Evolutionary conservation across 495 filamentous ascomycete species (phyloP).

Genomic region (Aspergillus carlsbadensis): DNA sequence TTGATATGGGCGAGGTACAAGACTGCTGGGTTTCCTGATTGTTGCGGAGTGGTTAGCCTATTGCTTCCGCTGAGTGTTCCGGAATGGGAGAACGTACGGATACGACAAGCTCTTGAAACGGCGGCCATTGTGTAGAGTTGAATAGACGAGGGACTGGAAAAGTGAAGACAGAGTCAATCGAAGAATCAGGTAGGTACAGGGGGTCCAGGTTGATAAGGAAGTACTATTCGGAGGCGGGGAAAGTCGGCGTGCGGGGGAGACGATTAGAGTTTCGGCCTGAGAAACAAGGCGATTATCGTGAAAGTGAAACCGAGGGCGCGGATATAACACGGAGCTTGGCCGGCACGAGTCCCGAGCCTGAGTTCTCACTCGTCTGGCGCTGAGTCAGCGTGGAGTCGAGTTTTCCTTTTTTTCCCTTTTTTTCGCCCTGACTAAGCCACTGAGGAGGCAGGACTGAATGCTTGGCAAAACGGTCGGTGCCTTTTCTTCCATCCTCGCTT

Average conservation of each 20-base stretch:
- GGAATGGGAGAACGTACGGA: conserved; percentile 27
- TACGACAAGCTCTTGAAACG: conserved; percentile 31
- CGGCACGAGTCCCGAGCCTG: conserved; percentile 18
- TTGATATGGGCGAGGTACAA: conserved; percentile 50
- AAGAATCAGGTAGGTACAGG: too few species aligned
- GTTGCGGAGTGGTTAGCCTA: too few species aligned
- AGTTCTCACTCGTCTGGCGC: background rate
- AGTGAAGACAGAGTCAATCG: background rate
- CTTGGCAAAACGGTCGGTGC: conserved; percentile 18
- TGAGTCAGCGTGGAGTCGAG: background rate
- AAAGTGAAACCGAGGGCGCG: too few species aligned
- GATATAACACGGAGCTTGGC: background rate
- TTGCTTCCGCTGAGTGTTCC: too few species aligned
- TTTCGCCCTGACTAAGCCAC: conserved; percentile 6
- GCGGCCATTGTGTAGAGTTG: conserved; percentile 29
- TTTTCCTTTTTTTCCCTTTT: conserved; percentile 1
- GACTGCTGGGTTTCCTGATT: conserved; percentile 63
- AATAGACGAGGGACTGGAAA: background rate
- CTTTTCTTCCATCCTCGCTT: conserved; percentile 12
- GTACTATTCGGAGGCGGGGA: background rate
- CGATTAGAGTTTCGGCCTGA: background rate
- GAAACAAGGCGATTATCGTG: background rate
- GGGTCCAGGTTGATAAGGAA: background rate
- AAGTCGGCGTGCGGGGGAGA: conserved; percentile 7
- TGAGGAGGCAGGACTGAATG: too few species aligned